A percentile compares a stretch with the other conserved stretches of the same genome.
These are phyloP conservation scores for Camptophora hylomeconis DNA, from an alignment of 2,329 filamentous ascomycete genomes.

Conservation along the genomic window DNA sequence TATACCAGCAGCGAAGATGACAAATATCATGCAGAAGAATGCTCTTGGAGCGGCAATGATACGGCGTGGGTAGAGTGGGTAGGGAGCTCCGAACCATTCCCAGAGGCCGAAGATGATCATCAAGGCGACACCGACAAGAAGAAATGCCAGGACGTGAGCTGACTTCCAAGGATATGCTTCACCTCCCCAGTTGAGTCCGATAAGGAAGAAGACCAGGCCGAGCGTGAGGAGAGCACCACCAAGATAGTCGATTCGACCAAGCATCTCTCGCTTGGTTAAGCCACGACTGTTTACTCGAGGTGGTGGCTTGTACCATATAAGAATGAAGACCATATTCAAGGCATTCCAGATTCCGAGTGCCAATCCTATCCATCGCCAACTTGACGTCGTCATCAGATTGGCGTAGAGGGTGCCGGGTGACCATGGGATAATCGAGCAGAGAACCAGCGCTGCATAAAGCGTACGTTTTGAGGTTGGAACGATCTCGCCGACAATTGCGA, in stretches of 20 bases:
- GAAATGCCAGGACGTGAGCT: constrained; percentile 25
- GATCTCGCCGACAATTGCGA: constrained; percentile 5
- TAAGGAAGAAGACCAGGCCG: constrained; percentile 39
- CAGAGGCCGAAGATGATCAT: constrained; percentile 25
- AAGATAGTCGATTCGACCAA: constrained; percentile 36
- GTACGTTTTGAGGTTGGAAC: constrained; percentile 4
- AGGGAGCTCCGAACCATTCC: constrained; percentile 24
- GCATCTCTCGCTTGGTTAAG: constrained; percentile 26
- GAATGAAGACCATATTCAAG: constrained; percentile 37
- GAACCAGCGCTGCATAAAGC: constrained; percentile 1
- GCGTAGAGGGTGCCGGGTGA: constrained; percentile 6
- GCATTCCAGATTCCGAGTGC: constrained; percentile 40
- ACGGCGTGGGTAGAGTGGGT: constrained; percentile 31
- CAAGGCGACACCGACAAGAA: constrained; percentile 27
- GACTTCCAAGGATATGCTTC: constrained; percentile 24
- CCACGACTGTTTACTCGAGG: constrained; percentile 30
- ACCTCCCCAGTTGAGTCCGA: constrained; percentile 21
- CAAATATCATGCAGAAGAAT: constrained; percentile 4
- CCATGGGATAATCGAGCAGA: constrained; percentile 4
- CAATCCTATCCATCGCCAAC: constrained; percentile 43
- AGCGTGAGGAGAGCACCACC: constrained; percentile 37
- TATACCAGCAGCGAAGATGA: constrained; percentile 5
- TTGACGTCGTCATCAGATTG: constrained; percentile 17
- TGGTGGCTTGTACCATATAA: constrained; percentile 41
- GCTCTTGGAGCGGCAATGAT: constrained; percentile 13